Evolutionary conservation across 768 basidiomycete genomes (phyloP).

Genomic region (Porpolomopsis calyptriformis): DNA sequence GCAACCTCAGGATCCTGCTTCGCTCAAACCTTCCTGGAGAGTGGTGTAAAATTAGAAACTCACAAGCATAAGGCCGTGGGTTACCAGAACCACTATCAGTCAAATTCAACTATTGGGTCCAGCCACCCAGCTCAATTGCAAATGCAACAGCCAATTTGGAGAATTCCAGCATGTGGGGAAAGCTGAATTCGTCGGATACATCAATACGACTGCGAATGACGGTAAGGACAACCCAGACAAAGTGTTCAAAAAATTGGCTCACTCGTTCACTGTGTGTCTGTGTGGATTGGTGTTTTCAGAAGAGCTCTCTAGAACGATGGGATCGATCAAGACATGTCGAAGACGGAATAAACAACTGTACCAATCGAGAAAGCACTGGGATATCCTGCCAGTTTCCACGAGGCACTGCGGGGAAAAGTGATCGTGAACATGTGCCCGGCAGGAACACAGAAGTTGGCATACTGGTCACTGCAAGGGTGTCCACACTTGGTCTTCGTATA

Average conservation of each 20-base stretch:
- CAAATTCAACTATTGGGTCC: slow-evolving; percentile 26
- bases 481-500: slow-evolving; percentile 82
- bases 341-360: slow-evolving; percentile 23
- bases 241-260: slow-evolving; percentile 22
- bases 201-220: slow-evolving; percentile 58
- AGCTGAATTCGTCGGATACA: slow-evolving; percentile 81
- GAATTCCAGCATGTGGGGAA: slow-evolving; percentile 82
- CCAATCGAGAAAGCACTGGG: slow-evolving; percentile 78
- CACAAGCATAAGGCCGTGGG: no score
- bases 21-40: no score
- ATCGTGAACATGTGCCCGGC: slow-evolving; percentile 16
- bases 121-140: slow-evolving; percentile 63
- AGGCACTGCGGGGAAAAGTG: slow-evolving; percentile 42
- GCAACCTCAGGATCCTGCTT: no score
- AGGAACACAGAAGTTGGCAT: slow-evolving; percentile 21
- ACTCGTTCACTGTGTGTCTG: slow-evolving; percentile 80
- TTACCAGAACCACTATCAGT: no score
- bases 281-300: slow-evolving; percentile 73
- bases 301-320: slow-evolving; percentile 39
- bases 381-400: slow-evolving; percentile 81
- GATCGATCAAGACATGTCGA: slow-evolving; percentile 11
- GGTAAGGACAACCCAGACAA: slow-evolving; percentile 12
- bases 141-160: slow-evolving; percentile 76
- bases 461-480: slow-evolving; percentile 94
- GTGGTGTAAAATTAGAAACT: no score